Evolutionary conservation across 192 early-diverging fungal genomes (phyloP).

Genomic region (Kappamyces sp.): DNA sequence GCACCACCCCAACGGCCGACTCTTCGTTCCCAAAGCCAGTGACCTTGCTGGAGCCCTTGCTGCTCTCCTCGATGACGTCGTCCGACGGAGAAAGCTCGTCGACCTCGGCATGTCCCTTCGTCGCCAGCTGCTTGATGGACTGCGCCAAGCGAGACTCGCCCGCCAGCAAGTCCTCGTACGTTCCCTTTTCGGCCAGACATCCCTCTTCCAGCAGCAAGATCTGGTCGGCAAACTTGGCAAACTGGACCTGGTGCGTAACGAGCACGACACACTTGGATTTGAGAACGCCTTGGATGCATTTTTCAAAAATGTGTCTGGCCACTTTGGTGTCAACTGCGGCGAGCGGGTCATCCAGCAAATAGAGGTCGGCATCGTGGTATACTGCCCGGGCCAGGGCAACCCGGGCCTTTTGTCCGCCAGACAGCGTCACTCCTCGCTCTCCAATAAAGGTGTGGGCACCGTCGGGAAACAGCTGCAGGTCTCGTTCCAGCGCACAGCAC

Average conservation of each 20-base stretch:
- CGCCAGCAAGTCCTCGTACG: constrained; percentile 4
- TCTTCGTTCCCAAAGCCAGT: not conserved
- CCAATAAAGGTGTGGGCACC: constrained; percentile 31
- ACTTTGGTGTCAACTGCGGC: constrained; percentile 21
- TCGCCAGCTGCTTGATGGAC: constrained; percentile 11
- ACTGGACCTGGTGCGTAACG: constrained; percentile 23
- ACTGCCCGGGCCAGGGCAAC: constrained; percentile 27
- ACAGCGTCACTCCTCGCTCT: constrained; percentile 34
- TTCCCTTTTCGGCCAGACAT: constrained; percentile 11
- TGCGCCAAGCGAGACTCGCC: too few species aligned
- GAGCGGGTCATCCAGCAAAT: constrained; percentile 17
- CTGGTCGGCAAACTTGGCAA: constrained; percentile 21
- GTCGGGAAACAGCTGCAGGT: constrained; percentile 23
- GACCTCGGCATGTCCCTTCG: constrained; percentile 14
- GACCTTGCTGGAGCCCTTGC: not conserved
- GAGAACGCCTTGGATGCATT: constrained; percentile 10
- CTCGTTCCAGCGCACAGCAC: constrained; percentile 25
- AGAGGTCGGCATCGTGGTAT: constrained; percentile 26
- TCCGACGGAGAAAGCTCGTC: constrained; percentile 9
- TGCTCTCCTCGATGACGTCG: too few species aligned
- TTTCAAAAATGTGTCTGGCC: constrained; percentile 12
- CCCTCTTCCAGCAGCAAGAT: constrained; percentile 41
- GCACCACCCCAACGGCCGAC: not conserved
- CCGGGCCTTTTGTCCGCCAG: constrained; percentile 35
- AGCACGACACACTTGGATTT: constrained; percentile 12